phyloP scores from a whole-genome alignment of 192 early-diverging fungal genomes.

The Linnemannia schmuckeri region DNA sequence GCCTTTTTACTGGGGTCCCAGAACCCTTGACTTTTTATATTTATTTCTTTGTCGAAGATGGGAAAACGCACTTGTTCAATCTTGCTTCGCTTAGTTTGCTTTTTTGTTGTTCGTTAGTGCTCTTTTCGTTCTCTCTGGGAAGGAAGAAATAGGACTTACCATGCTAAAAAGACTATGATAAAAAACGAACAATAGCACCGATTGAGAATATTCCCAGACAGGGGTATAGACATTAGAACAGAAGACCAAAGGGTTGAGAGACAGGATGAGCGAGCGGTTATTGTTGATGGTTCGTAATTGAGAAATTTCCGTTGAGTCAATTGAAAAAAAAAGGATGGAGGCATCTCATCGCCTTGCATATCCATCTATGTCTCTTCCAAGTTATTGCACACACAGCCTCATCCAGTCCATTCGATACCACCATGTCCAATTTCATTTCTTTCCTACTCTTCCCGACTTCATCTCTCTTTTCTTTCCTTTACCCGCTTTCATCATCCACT shows the following conservation, averaged over 20 bases:
- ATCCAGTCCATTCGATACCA: background rate
- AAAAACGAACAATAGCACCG: background rate
- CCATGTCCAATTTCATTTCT: background rate
- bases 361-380: background rate
- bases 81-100: background rate
- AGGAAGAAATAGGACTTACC: background rate
- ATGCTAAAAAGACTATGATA: background rate
- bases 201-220: background rate
- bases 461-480: background rate
- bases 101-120: background rate
- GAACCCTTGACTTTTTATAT: background rate
- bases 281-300: background rate
- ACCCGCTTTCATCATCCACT: background rate
- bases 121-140: no score
- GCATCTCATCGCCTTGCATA: background rate
- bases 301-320: no score
- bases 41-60: background rate
- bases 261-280: no score
- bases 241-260: background rate
- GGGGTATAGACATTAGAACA: background rate
- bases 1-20: background rate
- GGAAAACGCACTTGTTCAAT: background rate
- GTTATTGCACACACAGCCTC: background rate
- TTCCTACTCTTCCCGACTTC: background rate
- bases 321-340: no score